Conservation (phyloP, 805 yeast genomes). For the Yarrowia keelungensis region DNA sequence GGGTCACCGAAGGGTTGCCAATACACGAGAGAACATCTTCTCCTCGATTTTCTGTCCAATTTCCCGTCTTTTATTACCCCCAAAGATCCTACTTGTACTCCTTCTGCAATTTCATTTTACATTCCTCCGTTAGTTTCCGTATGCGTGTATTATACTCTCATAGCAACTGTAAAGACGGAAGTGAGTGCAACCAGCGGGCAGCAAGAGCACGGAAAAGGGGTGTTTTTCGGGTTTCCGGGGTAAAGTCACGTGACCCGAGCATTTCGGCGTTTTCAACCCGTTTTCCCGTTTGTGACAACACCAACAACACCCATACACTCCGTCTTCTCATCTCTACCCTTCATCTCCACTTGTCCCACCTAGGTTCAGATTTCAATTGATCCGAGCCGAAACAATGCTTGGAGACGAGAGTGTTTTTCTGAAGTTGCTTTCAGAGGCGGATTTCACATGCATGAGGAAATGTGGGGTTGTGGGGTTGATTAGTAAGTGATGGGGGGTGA, state of each 20-base stretch:
- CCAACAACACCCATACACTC: too few relatives aligned
- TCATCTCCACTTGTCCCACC: background rate
- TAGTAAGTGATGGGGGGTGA: background rate
- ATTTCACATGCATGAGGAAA: conserved; percentile 14
- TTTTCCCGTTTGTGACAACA: too few relatives aligned
- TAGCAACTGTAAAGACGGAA: too few relatives aligned
- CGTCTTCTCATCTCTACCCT: background rate
- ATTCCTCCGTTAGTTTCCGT: conserved; percentile 8
- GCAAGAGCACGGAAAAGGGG: too few relatives aligned
- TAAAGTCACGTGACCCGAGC: background rate
- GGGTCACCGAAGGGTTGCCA: too few relatives aligned
- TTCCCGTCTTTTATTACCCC: too few relatives aligned
- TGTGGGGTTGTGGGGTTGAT: conserved; percentile 29
- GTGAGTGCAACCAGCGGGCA: too few relatives aligned
- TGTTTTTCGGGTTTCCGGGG: background rate
- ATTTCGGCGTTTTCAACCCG: too few relatives aligned
- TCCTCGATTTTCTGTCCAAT: too few relatives aligned
- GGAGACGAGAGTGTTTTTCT: background rate
- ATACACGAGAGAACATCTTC: too few relatives aligned
- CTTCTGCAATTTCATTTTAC: too few relatives aligned
- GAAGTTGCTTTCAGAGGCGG: conserved; percentile 1
- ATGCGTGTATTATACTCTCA: conserved; percentile 2
- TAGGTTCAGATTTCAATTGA: conserved; percentile 6
- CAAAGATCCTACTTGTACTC: too few relatives aligned
- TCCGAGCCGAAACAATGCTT: conserved; percentile 19